Conservation (phyloP, 139 green algal genomes). For the Ulvella scutata region DNA sequence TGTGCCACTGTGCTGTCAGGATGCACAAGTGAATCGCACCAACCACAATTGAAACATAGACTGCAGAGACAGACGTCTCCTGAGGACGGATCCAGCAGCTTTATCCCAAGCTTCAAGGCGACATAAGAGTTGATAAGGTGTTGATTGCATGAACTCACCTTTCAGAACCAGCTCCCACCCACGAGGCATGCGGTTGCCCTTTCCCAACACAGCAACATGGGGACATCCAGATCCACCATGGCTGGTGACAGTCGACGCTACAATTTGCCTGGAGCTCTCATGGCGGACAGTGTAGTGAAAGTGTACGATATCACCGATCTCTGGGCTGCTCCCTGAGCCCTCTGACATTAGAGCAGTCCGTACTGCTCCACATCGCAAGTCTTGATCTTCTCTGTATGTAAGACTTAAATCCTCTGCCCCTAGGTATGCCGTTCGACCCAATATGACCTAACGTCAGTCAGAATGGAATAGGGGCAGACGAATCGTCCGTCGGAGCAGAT, state of each 20-base stretch:
- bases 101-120: too few relatives aligned
- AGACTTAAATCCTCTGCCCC: neutral
- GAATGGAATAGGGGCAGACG: too few relatives aligned
- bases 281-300: constrained; percentile 25
- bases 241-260: constrained; percentile 31
- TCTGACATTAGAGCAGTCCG: constrained; percentile 16
- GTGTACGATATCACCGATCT: constrained; percentile 30
- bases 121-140: too few relatives aligned
- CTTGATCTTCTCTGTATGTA: constrained; percentile 35
- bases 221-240: constrained; percentile 43
- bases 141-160: too few relatives aligned
- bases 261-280: constrained; percentile 17
- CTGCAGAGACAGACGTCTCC: too few relatives aligned
- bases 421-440: too few relatives aligned
- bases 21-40: too few relatives aligned
- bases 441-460: too few relatives aligned
- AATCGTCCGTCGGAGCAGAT: too few relatives aligned
- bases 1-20: too few relatives aligned
- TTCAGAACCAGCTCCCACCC: constrained; percentile 56
- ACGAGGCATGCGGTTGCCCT: constrained; percentile 33
- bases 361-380: constrained; percentile 31
- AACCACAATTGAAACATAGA: too few relatives aligned
- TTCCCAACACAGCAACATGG: constrained; percentile 41
- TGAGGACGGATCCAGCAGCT: too few relatives aligned
- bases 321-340: constrained; percentile 20